phyloP scores from a whole-genome alignment of 2,329 filamentous ascomycete species.

The Triangularia setosa region DNA sequence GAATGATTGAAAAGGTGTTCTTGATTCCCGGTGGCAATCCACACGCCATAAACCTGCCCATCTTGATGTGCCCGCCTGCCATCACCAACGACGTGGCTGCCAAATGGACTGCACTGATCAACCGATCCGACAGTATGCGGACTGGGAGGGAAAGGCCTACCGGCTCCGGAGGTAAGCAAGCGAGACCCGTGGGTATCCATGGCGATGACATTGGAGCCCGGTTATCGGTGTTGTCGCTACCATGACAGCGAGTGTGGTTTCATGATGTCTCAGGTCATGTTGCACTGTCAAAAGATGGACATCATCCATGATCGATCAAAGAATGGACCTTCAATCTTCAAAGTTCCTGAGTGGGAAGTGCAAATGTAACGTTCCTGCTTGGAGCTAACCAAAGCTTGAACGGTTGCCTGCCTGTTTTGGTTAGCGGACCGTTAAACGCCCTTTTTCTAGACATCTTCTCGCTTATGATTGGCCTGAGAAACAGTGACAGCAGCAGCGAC shows the following conservation, averaged over 20 bases:
- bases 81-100: background rate
- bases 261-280: constrained; percentile 7
- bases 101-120: background rate
- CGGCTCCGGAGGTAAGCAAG: background rate
- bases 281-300: background rate
- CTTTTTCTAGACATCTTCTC: background rate
- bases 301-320: background rate
- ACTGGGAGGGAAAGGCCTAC: background rate
- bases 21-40: background rate
- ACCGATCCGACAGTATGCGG: too few species aligned
- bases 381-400: constrained; percentile 11
- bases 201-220: constrained; percentile 1
- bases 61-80: background rate
- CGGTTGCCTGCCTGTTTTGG: constrained; percentile 14
- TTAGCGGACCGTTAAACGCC: constrained; percentile 7
- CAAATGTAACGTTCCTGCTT: constrained; percentile 26
- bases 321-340: background rate
- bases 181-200: background rate
- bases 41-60: background rate
- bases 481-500: background rate
- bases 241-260: constrained; percentile 28
- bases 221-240: constrained; percentile 6
- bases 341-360: background rate
- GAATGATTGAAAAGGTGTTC: too few species aligned
- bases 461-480: background rate